These are phyloP conservation scores for Clarkia xantiana DNA, from an alignment of 345 rosid genomes.

Conservation along the genomic window DNA sequence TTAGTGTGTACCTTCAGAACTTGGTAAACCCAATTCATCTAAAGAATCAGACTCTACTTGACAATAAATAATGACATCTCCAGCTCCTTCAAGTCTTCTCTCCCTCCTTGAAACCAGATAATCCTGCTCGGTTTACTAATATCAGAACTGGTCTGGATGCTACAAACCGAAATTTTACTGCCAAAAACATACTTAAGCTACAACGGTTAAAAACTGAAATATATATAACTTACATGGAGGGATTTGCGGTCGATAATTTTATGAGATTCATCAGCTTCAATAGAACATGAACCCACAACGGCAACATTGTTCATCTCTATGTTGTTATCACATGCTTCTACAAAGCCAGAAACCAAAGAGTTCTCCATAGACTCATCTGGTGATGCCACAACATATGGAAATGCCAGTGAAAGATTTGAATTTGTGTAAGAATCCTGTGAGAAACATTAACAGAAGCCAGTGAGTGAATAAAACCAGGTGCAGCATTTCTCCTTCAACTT, in stretches of 20 bases:
- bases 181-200: no score
- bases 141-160: background rate
- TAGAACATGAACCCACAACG: slow-evolving; percentile 55
- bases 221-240: slow-evolving; percentile 32
- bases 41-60: slow-evolving; percentile 27
- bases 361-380: slow-evolving; percentile 63
- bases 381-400: slow-evolving; percentile 68
- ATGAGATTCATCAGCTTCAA: slow-evolving; percentile 44
- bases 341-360: slow-evolving; percentile 52
- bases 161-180: background rate
- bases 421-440: slow-evolving; percentile 43
- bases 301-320: slow-evolving; percentile 40
- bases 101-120: slow-evolving; percentile 50
- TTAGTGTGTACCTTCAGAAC: slow-evolving; percentile 36
- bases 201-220: background rate
- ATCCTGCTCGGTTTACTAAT: slow-evolving; percentile 27
- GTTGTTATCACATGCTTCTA: slow-evolving; percentile 44
- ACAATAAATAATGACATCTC: slow-evolving; percentile 71
- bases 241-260: slow-evolving; percentile 49
- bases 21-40: slow-evolving; percentile 22
- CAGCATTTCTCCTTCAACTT: no score
- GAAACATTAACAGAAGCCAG: slow-evolving; percentile 7
- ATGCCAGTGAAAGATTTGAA: slow-evolving; percentile 86
- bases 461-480: background rate
- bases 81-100: slow-evolving; percentile 40